A percentile compares a stretch with the other conserved stretches of the same genome.
Conservation (phyloP, 176 grass and related monocot species). For the Secale cereale region DNA sequence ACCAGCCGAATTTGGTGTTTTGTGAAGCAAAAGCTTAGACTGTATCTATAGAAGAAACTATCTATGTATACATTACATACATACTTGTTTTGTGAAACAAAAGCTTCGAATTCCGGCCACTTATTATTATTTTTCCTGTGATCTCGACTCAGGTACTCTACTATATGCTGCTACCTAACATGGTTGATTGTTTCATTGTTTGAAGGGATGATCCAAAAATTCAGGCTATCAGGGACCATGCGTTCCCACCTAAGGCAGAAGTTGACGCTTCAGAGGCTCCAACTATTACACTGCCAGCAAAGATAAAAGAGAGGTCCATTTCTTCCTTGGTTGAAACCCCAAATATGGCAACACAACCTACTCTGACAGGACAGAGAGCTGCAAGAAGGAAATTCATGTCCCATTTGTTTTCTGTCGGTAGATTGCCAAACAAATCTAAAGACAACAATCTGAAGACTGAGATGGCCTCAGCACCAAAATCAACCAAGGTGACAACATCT, state of each 20-base stretch:
- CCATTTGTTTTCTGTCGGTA: no score
- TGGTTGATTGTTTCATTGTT: slow-evolving; percentile 24
- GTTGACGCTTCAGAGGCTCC: slow-evolving; percentile 40
- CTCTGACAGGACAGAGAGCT: no score
- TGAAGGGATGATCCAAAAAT: no score
- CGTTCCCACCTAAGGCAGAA: slow-evolving; percentile 61
- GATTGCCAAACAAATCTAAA: no score
- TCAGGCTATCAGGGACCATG: no score
- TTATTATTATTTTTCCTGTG: slow-evolving; percentile 14
- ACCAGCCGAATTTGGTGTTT: no score
- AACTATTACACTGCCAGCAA: slow-evolving; percentile 49
- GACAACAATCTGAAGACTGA: no score
- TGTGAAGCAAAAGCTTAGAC: no score
- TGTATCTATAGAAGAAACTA: background rate
- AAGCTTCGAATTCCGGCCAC: background rate
- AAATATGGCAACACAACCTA: no score
- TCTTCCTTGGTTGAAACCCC: slow-evolving; percentile 84
- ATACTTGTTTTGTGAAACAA: slow-evolving; percentile 23
- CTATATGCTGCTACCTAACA: slow-evolving; percentile 5
- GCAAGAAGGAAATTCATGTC: no score
- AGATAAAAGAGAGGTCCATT: slow-evolving; percentile 81
- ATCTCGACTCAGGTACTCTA: background rate
- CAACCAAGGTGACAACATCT: slow-evolving; percentile 31
- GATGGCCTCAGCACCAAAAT: no score
- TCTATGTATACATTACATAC: background rate